phyloP scores from a whole-genome alignment of 1,284 basidiomycete species.

The Wallemia ichthyophaga region DNA sequence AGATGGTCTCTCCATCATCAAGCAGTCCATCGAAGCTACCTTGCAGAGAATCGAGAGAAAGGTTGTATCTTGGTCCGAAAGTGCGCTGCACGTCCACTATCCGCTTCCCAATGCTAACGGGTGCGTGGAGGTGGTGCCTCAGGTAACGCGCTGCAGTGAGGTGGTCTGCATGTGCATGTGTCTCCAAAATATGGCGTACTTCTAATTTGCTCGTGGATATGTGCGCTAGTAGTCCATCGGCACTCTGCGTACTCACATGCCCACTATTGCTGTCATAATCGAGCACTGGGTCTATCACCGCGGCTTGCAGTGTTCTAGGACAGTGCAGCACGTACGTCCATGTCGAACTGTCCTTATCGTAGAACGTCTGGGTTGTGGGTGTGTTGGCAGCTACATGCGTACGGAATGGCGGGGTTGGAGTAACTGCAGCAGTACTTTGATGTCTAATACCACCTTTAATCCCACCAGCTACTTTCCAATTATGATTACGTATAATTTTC shows the following conservation, averaged over 20 bases:
- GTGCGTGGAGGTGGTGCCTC: background rate
- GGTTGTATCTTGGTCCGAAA: constrained; percentile 7
- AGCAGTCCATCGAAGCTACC: constrained; percentile 9
- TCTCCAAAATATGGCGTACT: constrained; percentile 9
- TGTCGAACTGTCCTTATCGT: constrained; percentile 8
- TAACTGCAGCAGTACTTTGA: too few species aligned
- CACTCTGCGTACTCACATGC: constrained; percentile 7
- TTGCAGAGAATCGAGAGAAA: constrained; percentile 5
- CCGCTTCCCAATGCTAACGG: constrained; percentile 4
- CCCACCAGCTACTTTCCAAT: too few species aligned
- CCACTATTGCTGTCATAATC: constrained; percentile 9
- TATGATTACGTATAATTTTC: too few species aligned
- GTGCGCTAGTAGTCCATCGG: constrained; percentile 8
- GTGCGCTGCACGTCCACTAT: constrained; percentile 5
- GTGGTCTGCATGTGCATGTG: constrained; percentile 10
- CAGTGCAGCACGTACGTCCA: constrained; percentile 11
- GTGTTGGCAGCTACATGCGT: background rate
- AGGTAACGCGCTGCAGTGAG: constrained; percentile 1
- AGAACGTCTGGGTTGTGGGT: constrained; percentile 7
- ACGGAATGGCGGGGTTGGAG: background rate
- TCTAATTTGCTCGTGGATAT: constrained; percentile 4
- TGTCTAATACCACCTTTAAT: too few species aligned
- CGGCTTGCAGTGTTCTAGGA: constrained; percentile 5
- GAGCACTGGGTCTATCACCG: constrained; percentile 12
- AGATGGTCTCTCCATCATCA: constrained; percentile 8